phyloP scores from a whole-genome alignment of 148 eudicot genomes.

The Salicornia ramosissima region DNA sequence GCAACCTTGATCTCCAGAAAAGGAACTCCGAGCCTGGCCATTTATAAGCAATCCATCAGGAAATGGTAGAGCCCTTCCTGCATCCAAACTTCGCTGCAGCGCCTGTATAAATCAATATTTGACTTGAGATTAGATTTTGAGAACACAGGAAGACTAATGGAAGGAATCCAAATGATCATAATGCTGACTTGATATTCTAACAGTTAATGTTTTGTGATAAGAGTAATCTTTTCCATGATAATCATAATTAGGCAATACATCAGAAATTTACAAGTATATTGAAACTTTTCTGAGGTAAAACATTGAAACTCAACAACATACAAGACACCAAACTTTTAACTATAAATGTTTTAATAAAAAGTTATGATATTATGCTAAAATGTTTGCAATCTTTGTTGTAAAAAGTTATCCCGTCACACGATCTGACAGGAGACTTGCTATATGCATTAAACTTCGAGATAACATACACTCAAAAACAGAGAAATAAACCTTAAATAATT shows the following conservation, averaged over 20 bases:
- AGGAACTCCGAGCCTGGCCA: constrained; percentile 51
- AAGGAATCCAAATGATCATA: background rate
- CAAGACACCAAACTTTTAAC: background rate
- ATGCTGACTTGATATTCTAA: no score
- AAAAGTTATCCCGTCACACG: no score
- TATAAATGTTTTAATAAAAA: no score
- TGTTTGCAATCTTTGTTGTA: no score
- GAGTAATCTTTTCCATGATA: no score
- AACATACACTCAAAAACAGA: background rate
- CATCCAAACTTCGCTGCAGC: constrained; percentile 52
- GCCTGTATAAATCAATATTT: constrained; percentile 38
- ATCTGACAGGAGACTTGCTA: no score
- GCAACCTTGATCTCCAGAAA: constrained; percentile 74
- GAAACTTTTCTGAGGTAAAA: no score
- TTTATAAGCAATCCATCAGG: constrained; percentile 83
- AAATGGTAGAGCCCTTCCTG: constrained; percentile 60
- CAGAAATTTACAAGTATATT: no score
- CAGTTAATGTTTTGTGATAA: no score
- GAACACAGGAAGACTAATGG: background rate
- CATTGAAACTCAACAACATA: background rate
- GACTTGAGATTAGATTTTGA: background rate
- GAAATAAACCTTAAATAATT: background rate
- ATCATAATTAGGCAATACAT: no score
- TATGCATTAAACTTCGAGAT: no score
- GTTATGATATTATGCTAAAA: no score